Percentiles rank a stretch among this genome's conserved stretches.
These are phyloP conservation scores for Lathyrus sativus DNA, from an alignment of 306 rosid genomes.

Conservation along the genomic window DNA sequence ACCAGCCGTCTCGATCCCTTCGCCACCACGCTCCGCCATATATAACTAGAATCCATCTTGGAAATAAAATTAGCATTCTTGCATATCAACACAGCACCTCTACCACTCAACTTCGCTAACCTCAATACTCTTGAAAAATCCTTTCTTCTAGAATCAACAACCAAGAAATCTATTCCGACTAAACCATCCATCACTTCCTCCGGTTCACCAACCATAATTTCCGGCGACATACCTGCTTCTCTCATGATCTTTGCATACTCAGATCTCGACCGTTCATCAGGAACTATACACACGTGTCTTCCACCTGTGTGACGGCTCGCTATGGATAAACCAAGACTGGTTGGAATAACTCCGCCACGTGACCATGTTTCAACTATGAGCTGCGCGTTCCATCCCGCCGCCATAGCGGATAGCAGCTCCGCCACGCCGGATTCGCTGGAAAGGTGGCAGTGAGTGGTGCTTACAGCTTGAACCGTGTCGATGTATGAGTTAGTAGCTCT, in stretches of 20 bases:
- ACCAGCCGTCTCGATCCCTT: conserved; percentile 60
- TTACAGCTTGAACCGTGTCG: conserved; percentile 79
- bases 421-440: conserved; percentile 75
- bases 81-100: conserved; percentile 80
- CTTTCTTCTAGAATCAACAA: conserved; percentile 65
- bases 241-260: conserved; percentile 62
- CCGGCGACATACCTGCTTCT: conserved; percentile 50
- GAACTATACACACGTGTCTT: conserved; percentile 80
- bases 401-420: conserved; percentile 88
- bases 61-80: conserved; percentile 65
- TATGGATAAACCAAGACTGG: conserved; percentile 74
- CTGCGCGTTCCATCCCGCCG: conserved; percentile 90
- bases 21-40: conserved; percentile 62
- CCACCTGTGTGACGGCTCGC: conserved; percentile 74
- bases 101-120: conserved; percentile 67
- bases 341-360: conserved; percentile 64
- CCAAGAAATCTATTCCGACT: conserved; percentile 70
- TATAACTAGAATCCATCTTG: conserved; percentile 46
- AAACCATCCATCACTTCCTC: conserved; percentile 65
- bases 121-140: conserved; percentile 59
- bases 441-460: conserved; percentile 36
- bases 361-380: conserved; percentile 95
- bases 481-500: conserved; percentile 83
- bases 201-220: conserved; percentile 74
- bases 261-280: conserved; percentile 67